Evolutionary conservation across 495 filamentous ascomycete genomes (phyloP).

Genomic region (Polyplosphaeria fusca): DNA sequence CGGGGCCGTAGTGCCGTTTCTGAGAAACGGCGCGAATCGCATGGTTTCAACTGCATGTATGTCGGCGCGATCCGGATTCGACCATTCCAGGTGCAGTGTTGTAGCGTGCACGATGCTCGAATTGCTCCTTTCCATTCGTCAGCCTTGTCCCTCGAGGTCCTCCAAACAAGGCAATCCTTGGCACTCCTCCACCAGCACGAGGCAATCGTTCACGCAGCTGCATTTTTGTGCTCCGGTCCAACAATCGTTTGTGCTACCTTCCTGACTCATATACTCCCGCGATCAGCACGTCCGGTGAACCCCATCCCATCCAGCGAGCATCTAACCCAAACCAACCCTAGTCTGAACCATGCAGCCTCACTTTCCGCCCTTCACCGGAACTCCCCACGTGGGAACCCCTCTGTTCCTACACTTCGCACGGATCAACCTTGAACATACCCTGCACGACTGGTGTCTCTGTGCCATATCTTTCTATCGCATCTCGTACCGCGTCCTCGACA

Average conservation of each 20-base stretch:
- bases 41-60: no score
- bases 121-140: not conserved
- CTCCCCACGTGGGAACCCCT: not conserved
- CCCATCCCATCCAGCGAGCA: not conserved
- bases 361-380: not conserved
- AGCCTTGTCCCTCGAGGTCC: not conserved
- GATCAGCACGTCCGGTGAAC: not conserved
- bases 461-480: conserved; percentile 23
- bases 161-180: not conserved
- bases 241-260: not conserved
- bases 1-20: no score
- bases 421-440: conserved; percentile 16
- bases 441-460: conserved; percentile 13
- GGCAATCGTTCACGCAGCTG: not conserved
- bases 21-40: no score
- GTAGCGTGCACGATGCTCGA: no score
- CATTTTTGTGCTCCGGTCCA: not conserved
- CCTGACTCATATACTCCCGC: not conserved
- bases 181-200: not conserved
- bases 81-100: no score
- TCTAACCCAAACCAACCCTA: not conserved
- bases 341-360: not conserved
- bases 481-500: conserved; percentile 26
- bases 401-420: not conserved
- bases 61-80: no score